phyloP scores from a whole-genome alignment of 768 basidiomycete species.

The Lentinula sp. region DNA sequence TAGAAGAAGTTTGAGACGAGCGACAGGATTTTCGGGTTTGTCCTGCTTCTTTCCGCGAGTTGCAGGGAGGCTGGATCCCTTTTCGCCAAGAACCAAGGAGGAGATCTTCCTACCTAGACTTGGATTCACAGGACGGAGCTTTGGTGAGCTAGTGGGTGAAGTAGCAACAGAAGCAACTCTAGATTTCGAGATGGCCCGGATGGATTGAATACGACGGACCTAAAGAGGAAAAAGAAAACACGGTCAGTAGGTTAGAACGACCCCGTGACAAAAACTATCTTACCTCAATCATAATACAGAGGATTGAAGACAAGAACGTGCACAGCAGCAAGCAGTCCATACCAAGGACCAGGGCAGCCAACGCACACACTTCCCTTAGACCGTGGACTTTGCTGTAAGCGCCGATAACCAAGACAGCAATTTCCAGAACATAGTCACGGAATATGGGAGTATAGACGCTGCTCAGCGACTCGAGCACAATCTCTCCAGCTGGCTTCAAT shows the following conservation, averaged over 20 bases:
- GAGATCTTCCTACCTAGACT: slow-evolving; percentile 5
- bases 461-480: slow-evolving; percentile 80
- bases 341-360: slow-evolving; percentile 82
- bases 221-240: slow-evolving; percentile 6
- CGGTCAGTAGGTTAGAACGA: not conserved
- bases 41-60: slow-evolving; percentile 24
- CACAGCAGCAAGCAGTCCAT: slow-evolving; percentile 87
- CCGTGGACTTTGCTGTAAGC: slow-evolving; percentile 85
- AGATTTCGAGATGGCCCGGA: slow-evolving; percentile 42
- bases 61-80: slow-evolving; percentile 29
- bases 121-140: not conserved
- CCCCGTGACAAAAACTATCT: slow-evolving; percentile 13
- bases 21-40: slow-evolving; percentile 74
- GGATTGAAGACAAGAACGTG: slow-evolving; percentile 83
- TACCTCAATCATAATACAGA: slow-evolving; percentile 96
- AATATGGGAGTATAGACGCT: slow-evolving; percentile 80
- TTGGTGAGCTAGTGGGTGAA: slow-evolving; percentile 15
- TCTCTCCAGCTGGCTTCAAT: slow-evolving; percentile 73
- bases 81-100: slow-evolving; percentile 19
- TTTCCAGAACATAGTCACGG: slow-evolving; percentile 89
- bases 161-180: slow-evolving; percentile 22
- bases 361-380: slow-evolving; percentile 88
- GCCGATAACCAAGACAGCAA: slow-evolving; percentile 83
- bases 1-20: slow-evolving; percentile 82
- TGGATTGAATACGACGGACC: slow-evolving; percentile 64